Evolutionary conservation across 495 filamentous ascomycete species (phyloP).

Genomic region (Xylaria intraflava): DNA sequence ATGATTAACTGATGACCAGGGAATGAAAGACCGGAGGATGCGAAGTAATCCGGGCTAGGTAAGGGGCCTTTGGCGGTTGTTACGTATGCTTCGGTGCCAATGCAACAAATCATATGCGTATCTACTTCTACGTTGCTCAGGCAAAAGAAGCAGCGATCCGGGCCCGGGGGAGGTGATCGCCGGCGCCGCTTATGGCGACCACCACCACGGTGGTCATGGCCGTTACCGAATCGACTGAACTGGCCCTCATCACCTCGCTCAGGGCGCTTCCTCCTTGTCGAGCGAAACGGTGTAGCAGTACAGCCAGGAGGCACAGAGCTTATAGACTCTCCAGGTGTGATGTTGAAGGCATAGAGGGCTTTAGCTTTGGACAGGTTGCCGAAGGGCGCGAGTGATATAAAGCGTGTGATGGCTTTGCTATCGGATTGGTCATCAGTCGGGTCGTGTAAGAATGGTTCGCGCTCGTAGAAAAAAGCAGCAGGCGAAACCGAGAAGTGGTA

Average conservation of each 20-base stretch:
- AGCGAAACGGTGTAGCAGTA: conserved; percentile 62
- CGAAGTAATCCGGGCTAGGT: conserved; percentile 58
- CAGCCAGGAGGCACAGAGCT: conserved; percentile 55
- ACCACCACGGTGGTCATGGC: conserved; percentile 47
- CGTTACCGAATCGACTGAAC: conserved; percentile 61
- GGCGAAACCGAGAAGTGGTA: conserved; percentile 79
- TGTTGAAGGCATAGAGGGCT: conserved; percentile 81
- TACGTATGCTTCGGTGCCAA: conserved; percentile 77
- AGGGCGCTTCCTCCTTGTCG: conserved; percentile 53
- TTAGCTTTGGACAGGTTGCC: conserved; percentile 70
- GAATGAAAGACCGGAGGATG: conserved; percentile 54
- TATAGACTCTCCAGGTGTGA: conserved; percentile 55
- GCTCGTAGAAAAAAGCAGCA: conserved; percentile 64
- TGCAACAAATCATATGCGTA: conserved; percentile 80
- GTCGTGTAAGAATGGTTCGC: conserved; percentile 83
- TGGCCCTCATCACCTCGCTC: conserved; percentile 46
- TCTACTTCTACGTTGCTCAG: conserved; percentile 74
- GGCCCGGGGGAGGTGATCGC: conserved; percentile 54
- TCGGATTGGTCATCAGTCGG: conserved; percentile 22
- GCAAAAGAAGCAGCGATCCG: conserved; percentile 89
- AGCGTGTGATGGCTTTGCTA: conserved; percentile 65
- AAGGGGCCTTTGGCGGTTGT: conserved; percentile 91
- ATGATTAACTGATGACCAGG: conserved; percentile 88
- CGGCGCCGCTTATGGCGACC: conserved; percentile 50
- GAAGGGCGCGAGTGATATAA: conserved; percentile 76